Base-by-base conservation (phyloP, 2,329 filamentous ascomycete genomes). In the Didymella segeticola region DNA sequence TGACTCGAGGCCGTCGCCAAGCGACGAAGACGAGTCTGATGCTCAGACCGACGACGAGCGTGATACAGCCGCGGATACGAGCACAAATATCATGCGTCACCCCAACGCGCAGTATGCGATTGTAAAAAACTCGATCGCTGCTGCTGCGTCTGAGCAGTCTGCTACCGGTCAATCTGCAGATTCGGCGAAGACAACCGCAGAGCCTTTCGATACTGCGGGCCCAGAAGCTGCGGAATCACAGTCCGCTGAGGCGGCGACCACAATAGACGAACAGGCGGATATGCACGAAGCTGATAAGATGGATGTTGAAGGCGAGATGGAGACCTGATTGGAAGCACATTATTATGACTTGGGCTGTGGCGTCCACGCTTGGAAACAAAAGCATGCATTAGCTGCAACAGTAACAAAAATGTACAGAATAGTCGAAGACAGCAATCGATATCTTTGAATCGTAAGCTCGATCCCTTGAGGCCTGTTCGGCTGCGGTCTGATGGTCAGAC, bases 241-340 rank as follows among this genome's bases (percentile, higher is more conserved):
- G 38, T 29, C 31, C 2, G 8, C 36, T 12, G 47, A 46, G 11
- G 26, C 43, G 4, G 15, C 9, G 1, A 25, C 12, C 19, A 37
- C 12, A 6, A n/a, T 30, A 5, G 39, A 19, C 23, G 15, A 41
- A 8, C 57, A 63, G 19, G 38, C 57, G 9, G 53, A 55, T 14
- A 64, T 62, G 61, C 30, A 23, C 15, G 47, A 58, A 17, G 60
- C 50, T 17, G 54, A 59, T 14, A 39, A 61, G 12, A 8, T 29
- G n/a, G 64, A 69, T 39, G 62, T 64, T 2, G 64, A 69, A 36
- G 62, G 64, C 4, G 66, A 70, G 23, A 43, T 58, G 30, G 63
- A 68, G 14, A 60, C 25, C 19, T 31, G 37, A 47, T 11, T 14
- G 29, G 10, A 9, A 22, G 39, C 12, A 30, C 6, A 26, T n/a